Base-by-base conservation (phyloP, 495 filamentous ascomycete genomes). In the Penicillium maclennaniae region DNA sequence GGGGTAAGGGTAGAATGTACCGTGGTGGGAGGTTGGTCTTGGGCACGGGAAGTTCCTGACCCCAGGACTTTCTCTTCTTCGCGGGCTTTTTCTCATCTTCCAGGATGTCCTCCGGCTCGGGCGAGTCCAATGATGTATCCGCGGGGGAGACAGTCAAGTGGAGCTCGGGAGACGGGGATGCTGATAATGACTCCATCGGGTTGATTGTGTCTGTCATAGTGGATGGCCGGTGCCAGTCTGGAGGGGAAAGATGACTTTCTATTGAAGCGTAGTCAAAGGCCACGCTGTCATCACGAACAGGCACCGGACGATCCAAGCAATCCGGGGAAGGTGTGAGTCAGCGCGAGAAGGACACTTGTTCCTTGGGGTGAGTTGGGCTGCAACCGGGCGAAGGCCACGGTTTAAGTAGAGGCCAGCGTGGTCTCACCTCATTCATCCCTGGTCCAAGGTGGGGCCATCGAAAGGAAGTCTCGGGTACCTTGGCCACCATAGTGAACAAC, bases 31-130 rank as follows among this genome's bases (percentile, higher is more conserved):
- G 82, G 61, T 95, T 96, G 38, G 93, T 98, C 81, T 93, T 98
- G 19, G 93, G 93, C 61, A 89, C 89, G 21, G 93, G 93, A 42
- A 98, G 85, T 73, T 95, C 88, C 73, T 98, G 93, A 59, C 93
- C 93, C 93, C 93, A 98, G 53, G 92, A 96, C 78, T 97, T 98
- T 69, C 93, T 80, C 81, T 98, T 98, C 85, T 97, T 97, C 38
- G 79, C 71, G 2, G 86, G 83, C 77, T 89, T 95, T 79, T 87
- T 91, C 60, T 90, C 85, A 6, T 67, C 63, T 27, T 70, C 66
- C 23, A 63, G 60, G 34, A 69, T 68, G 14, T 56, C 44, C 10
- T 61, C 55, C 15, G 63, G 61, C 23, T 56, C 63, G 1, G 63
- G 63, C 6, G 63, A 53, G 25, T 64, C 58, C 26, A 78, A 51